Percentiles rank a stretch among this genome's conserved stretches.
phyloP scores from a whole-genome alignment of 768 basidiomycete species.

The Fomitopsis serialis region DNA sequence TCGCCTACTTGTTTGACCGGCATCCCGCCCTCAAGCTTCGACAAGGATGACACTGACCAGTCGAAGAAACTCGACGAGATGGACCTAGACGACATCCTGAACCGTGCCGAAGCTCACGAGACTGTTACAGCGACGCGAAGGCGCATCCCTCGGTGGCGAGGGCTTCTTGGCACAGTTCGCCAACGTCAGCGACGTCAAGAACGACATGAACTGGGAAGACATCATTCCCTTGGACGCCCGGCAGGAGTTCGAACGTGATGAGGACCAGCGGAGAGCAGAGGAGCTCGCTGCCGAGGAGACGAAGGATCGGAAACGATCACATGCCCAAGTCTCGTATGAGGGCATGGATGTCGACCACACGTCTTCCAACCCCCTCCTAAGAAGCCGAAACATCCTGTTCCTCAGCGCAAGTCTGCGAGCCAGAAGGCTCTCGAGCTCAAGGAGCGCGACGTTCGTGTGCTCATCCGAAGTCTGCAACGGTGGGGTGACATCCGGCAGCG shows the following conservation, averaged over 20 bases:
- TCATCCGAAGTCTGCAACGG: constrained; percentile 91
- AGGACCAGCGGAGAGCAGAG: constrained; percentile 68
- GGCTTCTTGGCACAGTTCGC: constrained; percentile 95
- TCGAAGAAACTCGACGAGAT: constrained; percentile 97
- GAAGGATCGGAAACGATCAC: constrained; percentile 75
- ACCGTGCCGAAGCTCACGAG: constrained; percentile 95
- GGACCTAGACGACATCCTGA: constrained; percentile 98
- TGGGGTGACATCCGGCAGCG: constrained; percentile 97
- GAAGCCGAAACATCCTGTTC: constrained; percentile 67
- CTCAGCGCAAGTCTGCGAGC: constrained; percentile 82
- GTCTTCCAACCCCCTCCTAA: constrained; percentile 55
- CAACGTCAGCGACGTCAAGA: constrained; percentile 95
- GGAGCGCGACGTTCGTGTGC: constrained; percentile 92
- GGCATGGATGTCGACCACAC: constrained; percentile 90
- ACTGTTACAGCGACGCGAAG: constrained; percentile 80
- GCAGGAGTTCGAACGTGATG: constrained; percentile 76
- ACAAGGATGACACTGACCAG: constrained; percentile 91
- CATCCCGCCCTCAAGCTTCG: constrained; percentile 57
- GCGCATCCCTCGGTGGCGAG: constrained; percentile 95
- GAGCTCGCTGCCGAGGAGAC: constrained; percentile 65
- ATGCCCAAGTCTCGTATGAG: constrained; percentile 85
- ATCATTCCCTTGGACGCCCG: constrained; percentile 95
- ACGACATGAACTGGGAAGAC: constrained; percentile 98
- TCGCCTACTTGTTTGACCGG: not conserved
- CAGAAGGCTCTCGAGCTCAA: constrained; percentile 97